phyloP scores from a whole-genome alignment of 495 filamentous ascomycete genomes.

The Penicillium canescens region DNA sequence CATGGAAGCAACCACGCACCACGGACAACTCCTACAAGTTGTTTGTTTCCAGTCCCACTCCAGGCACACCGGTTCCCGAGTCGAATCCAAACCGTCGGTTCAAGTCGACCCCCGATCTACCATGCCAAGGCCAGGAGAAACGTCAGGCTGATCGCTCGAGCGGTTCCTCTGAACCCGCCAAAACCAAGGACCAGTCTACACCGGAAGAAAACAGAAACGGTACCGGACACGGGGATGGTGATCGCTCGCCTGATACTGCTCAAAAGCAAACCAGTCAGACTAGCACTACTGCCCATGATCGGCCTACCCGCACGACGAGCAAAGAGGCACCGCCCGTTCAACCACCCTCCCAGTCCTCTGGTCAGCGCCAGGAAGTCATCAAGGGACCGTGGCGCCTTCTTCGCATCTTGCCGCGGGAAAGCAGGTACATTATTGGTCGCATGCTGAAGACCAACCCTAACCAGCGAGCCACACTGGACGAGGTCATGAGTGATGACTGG shows the following conservation, averaged over 20 bases:
- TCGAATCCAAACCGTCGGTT: slow-evolving; percentile 39
- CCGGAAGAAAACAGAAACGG: slow-evolving; percentile 18
- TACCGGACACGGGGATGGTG: slow-evolving; percentile 14
- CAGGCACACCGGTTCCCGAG: slow-evolving; percentile 51
- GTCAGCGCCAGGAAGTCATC: slow-evolving; percentile 69
- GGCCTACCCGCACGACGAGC: slow-evolving; percentile 43
- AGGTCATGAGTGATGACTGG: slow-evolving; percentile 91
- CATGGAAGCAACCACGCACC: slow-evolving; percentile 93
- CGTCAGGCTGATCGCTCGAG: slow-evolving; percentile 11
- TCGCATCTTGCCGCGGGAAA: slow-evolving; percentile 88
- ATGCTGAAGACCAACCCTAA: slow-evolving; percentile 92
- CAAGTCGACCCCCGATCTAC: slow-evolving; percentile 41
- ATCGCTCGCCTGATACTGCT: slow-evolving; percentile 19
- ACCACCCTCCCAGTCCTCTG: slow-evolving; percentile 22
- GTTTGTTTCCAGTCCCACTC: slow-evolving; percentile 75
- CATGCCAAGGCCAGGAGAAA: slow-evolving; percentile 27
- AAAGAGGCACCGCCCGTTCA: slow-evolving; percentile 50
- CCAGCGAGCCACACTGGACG: slow-evolving; percentile 77
- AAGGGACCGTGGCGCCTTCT: slow-evolving; percentile 92
- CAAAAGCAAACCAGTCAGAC: slow-evolving; percentile 29
- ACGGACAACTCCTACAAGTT: slow-evolving; percentile 94
- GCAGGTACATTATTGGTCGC: slow-evolving; percentile 79
- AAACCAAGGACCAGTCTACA: slow-evolving; percentile 11
- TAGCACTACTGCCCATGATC: slow-evolving; percentile 21
- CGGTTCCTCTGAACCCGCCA: slow-evolving; percentile 11